These are phyloP conservation scores for Rhizopus microsporus DNA, from an alignment of 371 early-diverging fungal species.

Conservation along the genomic window DNA sequence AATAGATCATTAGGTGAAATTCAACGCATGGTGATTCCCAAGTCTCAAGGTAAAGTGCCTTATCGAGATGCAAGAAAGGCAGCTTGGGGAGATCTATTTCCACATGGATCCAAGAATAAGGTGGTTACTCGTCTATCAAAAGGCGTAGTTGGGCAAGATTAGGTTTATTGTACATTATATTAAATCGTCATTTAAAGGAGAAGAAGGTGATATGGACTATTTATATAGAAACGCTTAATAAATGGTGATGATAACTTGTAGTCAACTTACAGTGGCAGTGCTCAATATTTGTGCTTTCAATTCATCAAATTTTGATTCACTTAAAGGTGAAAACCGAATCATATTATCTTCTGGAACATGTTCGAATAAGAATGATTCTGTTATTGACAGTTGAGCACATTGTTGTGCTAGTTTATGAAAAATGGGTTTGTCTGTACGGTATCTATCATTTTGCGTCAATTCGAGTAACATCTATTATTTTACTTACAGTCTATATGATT, in stretches of 20 bases:
- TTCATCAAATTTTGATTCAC: slow-evolving; percentile 56
- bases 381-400: slow-evolving; percentile 76
- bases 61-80: slow-evolving; percentile 80
- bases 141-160: slow-evolving; percentile 6
- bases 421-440: slow-evolving; percentile 63
- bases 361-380: slow-evolving; percentile 71
- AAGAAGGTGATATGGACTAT: no score
- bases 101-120: slow-evolving; percentile 70
- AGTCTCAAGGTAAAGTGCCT: slow-evolving; percentile 72
- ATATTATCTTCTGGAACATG: slow-evolving; percentile 59
- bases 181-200: neutral
- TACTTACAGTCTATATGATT: slow-evolving; percentile 71
- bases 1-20: slow-evolving; percentile 39
- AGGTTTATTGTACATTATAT: no score
- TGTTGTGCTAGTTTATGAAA: slow-evolving; percentile 80
- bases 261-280: slow-evolving; percentile 29
- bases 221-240: no score
- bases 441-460: slow-evolving; percentile 27
- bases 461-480: neutral
- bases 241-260: no score
- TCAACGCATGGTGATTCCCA: slow-evolving; percentile 74
- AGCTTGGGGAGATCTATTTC: slow-evolving; percentile 83
- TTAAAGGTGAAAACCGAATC: slow-evolving; percentile 61
- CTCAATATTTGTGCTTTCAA: slow-evolving; percentile 51
- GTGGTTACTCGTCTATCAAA: slow-evolving; percentile 31